Conservation (phyloP, 371 early-diverging fungal genomes). For the Mucor irregularis region DNA sequence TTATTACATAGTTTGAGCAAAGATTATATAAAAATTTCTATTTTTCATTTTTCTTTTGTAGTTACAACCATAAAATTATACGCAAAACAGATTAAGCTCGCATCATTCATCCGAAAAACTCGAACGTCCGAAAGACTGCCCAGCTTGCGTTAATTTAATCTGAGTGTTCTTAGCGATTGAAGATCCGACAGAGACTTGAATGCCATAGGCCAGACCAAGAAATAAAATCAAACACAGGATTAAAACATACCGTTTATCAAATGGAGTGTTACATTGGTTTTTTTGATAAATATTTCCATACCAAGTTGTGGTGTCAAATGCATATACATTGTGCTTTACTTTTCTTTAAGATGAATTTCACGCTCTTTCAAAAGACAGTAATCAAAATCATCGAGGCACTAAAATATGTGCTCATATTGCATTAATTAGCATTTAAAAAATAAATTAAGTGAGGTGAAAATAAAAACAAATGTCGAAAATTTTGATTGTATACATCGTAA, state of each 20-base stretch:
- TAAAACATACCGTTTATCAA: conserved; percentile 23
- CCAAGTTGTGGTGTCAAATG: conserved; percentile 12
- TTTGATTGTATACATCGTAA: no score
- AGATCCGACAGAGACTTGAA: conserved; percentile 9
- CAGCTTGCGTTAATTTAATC: conserved; percentile 27
- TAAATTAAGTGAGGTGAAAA: no score
- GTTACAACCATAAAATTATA: conserved; percentile 3
- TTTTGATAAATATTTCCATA: not conserved
- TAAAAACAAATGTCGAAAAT: no score
- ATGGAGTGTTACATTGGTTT: not conserved
- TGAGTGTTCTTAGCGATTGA: conserved; percentile 24
- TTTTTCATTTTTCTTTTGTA: conserved; percentile 18
- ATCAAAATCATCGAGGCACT: no score
- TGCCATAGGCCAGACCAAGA: conserved; percentile 9
- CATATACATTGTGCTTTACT: not conserved
- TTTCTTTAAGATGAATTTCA: not conserved
- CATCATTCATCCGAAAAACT: conserved; percentile 32
- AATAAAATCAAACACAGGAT: conserved; percentile 27
- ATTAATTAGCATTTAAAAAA: no score
- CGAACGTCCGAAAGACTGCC: conserved; percentile 34
- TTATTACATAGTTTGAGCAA: no score
- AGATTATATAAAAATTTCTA: not conserved
- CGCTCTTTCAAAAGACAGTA: no score
- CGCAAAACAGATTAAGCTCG: conserved; percentile 32
- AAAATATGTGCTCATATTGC: no score